Conservation (phyloP, 306 rosid genomes). For the Fragaria vesca region DNA sequence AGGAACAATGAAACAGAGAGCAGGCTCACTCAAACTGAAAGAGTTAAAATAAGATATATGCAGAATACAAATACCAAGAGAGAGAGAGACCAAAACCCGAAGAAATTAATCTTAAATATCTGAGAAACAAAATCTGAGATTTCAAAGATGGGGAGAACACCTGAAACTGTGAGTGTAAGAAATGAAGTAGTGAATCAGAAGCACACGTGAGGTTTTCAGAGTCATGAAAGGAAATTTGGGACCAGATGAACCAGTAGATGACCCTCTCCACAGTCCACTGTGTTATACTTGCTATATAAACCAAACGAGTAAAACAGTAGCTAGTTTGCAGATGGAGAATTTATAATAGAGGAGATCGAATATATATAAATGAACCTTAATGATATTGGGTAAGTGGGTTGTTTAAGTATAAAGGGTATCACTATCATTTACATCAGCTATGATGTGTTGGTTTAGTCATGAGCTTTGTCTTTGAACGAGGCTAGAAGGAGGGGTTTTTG, state of each 20-base stretch:
- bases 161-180: conserved; percentile 43
- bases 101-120: conserved; percentile 19
- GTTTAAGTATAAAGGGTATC: neutral
- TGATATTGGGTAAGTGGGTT: neutral
- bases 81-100: conserved; percentile 19
- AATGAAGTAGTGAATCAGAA: conserved; percentile 23
- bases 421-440: conserved; percentile 1
- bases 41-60: conserved; percentile 3
- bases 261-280: neutral
- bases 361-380: neutral
- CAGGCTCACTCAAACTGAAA: neutral
- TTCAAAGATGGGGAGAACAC: conserved; percentile 27
- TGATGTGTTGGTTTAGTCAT: neutral
- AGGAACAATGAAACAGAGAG: conserved; percentile 27
- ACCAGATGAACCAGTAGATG: neutral
- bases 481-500: neutral
- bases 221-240: neutral
- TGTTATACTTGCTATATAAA: neutral
- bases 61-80: conserved; percentile 22
- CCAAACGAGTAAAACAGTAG: conserved; percentile 3
- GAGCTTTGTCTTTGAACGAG: neutral
- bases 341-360: neutral
- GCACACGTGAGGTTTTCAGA: conserved; percentile 48
- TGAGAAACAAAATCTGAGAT: conserved; percentile 19
- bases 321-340: neutral